These are phyloP conservation scores for Syncephalastrum monosporum DNA, from an alignment of 371 early-diverging fungal species.

Conservation along the genomic window DNA sequence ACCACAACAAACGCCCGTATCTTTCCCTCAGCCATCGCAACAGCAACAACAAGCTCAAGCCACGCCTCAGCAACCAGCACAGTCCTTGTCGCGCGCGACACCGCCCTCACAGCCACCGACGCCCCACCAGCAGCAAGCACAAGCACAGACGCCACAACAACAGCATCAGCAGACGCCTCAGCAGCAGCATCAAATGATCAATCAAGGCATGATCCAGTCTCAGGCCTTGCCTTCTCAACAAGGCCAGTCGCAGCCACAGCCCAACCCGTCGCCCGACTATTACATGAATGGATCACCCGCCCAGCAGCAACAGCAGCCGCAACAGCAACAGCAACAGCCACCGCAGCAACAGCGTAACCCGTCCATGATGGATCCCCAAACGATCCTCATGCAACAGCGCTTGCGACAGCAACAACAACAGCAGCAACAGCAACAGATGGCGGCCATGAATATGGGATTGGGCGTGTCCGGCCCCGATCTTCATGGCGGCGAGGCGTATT, in stretches of 20 bases:
- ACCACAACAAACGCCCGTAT: not conserved
- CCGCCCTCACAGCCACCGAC: constrained; percentile 16
- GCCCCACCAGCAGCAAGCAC: constrained; percentile 12
- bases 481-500: constrained; percentile 2
- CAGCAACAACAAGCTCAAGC: not conserved
- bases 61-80: not conserved
- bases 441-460: constrained; percentile 21
- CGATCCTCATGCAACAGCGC: constrained; percentile 11
- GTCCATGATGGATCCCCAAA: constrained; percentile 14
- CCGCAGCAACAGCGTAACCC: constrained; percentile 7
- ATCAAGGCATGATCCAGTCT: constrained; percentile 2
- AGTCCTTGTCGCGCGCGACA: not conserved
- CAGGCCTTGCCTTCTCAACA: constrained; percentile 7
- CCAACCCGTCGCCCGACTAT: not conserved
- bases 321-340: constrained; percentile 9
- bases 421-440: constrained; percentile 9
- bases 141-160: constrained; percentile 11
- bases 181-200: constrained; percentile 8
- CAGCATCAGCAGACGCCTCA: constrained; percentile 3
- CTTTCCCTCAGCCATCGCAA: not conserved
- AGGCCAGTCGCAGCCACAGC: constrained; percentile 1
- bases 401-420: constrained; percentile 6
- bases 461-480: constrained; percentile 10
- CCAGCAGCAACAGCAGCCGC: constrained; percentile 10
- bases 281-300: too few relatives aligned